These are phyloP conservation scores for Hypoxylon rickii DNA, from an alignment of 495 filamentous ascomycete species.

Conservation along the genomic window DNA sequence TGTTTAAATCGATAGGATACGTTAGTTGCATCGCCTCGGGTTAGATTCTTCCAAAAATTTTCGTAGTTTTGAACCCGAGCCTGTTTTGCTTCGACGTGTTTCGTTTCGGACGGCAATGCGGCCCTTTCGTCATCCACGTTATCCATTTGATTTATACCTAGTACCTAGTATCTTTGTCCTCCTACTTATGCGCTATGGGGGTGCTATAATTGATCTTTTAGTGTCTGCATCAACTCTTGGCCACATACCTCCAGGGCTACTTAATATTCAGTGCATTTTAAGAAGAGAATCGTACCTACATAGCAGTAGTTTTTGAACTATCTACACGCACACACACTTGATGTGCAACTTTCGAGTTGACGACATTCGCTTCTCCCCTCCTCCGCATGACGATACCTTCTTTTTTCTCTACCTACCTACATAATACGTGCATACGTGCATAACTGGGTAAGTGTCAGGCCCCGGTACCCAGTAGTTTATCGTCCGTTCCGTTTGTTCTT, in stretches of 20 bases:
- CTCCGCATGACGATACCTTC: slow-evolving; percentile 12
- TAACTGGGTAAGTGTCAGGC: too few relatives aligned
- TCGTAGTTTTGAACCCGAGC: slow-evolving; percentile 8
- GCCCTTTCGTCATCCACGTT: slow-evolving; percentile 27
- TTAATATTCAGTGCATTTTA: too few relatives aligned
- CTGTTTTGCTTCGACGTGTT: slow-evolving; percentile 14
- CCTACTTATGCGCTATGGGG: too few relatives aligned
- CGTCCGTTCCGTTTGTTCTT: background rate
- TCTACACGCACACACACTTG: too few relatives aligned
- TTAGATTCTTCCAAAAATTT: slow-evolving; percentile 8
- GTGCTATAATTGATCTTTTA: too few relatives aligned
- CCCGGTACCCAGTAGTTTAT: slow-evolving; percentile 3
- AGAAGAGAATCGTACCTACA: too few relatives aligned
- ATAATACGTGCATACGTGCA: slow-evolving; percentile 10
- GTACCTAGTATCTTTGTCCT: background rate
- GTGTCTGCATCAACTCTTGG: too few relatives aligned
- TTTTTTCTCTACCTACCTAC: slow-evolving; percentile 13
- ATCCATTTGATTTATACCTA: slow-evolving; percentile 7
- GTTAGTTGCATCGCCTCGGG: background rate
- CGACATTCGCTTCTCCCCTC: slow-evolving; percentile 24
- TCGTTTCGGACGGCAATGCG: slow-evolving; percentile 13
- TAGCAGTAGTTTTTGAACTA: too few relatives aligned
- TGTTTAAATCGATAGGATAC: background rate
- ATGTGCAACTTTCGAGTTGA: slow-evolving; percentile 2
- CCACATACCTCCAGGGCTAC: too few relatives aligned